A percentile compares a stretch with the other conserved stretches of the same genome.
Conservation (phyloP, 805 yeast genomes). For the Candida patagonica region DNA sequence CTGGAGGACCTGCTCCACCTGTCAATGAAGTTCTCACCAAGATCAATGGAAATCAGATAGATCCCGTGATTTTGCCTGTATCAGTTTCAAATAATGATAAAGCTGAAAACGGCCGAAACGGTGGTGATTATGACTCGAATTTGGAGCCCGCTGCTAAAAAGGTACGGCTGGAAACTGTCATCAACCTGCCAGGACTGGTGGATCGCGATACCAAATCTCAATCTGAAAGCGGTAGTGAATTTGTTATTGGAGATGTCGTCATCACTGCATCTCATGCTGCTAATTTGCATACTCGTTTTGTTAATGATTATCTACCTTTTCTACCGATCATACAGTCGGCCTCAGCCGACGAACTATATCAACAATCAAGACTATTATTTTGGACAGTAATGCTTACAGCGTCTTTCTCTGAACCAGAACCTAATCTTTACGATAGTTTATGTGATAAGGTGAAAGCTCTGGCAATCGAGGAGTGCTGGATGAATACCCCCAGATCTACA, state of each 20-base stretch:
- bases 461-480: conserved; percentile 90
- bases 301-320: conserved; percentile 58
- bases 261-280: conserved; percentile 60
- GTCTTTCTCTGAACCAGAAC: conserved; percentile 78
- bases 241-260: conserved; percentile 65
- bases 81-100: not conserved
- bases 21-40: not conserved
- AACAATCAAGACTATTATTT: conserved; percentile 74
- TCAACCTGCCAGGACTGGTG: not conserved
- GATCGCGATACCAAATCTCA: conserved; percentile 17
- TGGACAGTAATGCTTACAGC: conserved; percentile 91
- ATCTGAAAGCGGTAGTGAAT: conserved; percentile 35
- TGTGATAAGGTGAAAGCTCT: conserved; percentile 74
- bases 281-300: conserved; percentile 61
- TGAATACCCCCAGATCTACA: conserved; percentile 85
- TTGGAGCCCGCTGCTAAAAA: not conserved
- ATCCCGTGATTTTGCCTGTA: not conserved
- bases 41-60: not conserved
- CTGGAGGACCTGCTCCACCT: conserved; percentile 2
- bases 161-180: not conserved
- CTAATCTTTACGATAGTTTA: conserved; percentile 64
- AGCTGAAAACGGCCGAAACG: not conserved
- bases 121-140: not conserved
- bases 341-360: conserved; percentile 65
- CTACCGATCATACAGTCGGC: conserved; percentile 69